Percentiles rank a stretch among this genome's conserved stretches.
Conservation (phyloP, 495 filamentous ascomycete species). For the Neurospora sp. region DNA sequence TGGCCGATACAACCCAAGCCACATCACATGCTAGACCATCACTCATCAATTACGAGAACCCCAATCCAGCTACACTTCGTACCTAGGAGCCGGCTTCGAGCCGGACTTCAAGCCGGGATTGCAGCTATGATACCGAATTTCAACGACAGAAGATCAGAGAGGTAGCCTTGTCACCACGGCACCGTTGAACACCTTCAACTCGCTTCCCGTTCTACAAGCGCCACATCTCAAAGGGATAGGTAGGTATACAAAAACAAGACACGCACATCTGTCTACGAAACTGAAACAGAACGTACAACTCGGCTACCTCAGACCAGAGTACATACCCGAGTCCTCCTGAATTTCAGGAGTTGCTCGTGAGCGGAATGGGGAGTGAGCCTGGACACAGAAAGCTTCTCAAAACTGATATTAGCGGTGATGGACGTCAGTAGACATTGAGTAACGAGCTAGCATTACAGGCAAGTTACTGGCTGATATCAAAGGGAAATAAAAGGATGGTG, state of each 20-base stretch:
- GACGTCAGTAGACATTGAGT: neutral
- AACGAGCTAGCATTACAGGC: neutral
- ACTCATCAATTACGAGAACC: neutral
- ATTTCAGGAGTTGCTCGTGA: neutral
- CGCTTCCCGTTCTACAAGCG: neutral
- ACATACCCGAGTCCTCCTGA: neutral
- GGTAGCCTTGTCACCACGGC: neutral
- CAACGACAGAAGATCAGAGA: neutral
- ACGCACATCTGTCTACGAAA: neutral
- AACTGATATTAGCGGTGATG: neutral
- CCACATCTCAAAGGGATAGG: neutral
- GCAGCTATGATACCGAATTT: neutral
- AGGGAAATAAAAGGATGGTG: no score
- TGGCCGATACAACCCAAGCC: neutral
- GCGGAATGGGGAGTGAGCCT: fast-evolving
- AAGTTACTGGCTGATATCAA: no score
- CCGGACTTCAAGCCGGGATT: neutral
- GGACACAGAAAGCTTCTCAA: neutral
- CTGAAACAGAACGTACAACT: neutral
- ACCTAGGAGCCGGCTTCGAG: neutral
- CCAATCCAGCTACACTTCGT: neutral
- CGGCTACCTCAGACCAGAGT: neutral
- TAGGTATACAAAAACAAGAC: neutral
- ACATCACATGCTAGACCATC: neutral
- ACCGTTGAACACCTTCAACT: neutral